Conservation (phyloP, 495 filamentous ascomycete species). For the Oidiodendron maius region DNA sequence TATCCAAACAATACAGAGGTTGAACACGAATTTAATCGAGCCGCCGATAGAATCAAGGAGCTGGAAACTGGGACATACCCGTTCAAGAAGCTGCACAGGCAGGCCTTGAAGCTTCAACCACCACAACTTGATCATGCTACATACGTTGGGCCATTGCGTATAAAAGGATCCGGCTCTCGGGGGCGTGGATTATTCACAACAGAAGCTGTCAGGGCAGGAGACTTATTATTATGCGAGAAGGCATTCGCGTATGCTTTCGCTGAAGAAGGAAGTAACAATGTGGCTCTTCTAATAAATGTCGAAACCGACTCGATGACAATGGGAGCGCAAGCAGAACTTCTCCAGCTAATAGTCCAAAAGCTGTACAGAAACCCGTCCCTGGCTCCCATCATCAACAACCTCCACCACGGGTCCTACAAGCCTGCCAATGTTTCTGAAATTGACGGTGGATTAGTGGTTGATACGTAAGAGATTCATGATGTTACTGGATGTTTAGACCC, state of each 20-base stretch:
- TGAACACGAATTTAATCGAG: slow-evolving; percentile 27
- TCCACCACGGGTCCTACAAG: slow-evolving; percentile 35
- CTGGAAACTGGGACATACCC: slow-evolving; percentile 36
- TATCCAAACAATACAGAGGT: slow-evolving; percentile 26
- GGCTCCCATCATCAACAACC: slow-evolving; percentile 26
- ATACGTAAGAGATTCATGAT: slow-evolving; percentile 14
- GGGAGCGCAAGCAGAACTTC: slow-evolving; percentile 29
- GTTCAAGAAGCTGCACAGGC: slow-evolving; percentile 34
- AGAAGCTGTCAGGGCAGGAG: slow-evolving; percentile 41
- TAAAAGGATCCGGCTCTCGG: slow-evolving; percentile 13
- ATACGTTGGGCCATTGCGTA: slow-evolving; percentile 28
- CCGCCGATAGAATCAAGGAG: slow-evolving; percentile 26
- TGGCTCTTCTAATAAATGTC: slow-evolving; percentile 13
- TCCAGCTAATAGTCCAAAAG: slow-evolving; percentile 35
- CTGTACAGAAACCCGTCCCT: slow-evolving; percentile 44
- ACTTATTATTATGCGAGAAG: slow-evolving; percentile 51
- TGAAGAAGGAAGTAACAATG: not conserved
- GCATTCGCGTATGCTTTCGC: slow-evolving; percentile 36
- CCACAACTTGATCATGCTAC: slow-evolving; percentile 40
- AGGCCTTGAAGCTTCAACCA: slow-evolving; percentile 23
- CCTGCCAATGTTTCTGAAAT: slow-evolving; percentile 27
- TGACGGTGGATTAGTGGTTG: slow-evolving; percentile 34
- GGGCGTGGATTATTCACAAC: slow-evolving; percentile 48
- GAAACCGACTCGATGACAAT: slow-evolving; percentile 26
- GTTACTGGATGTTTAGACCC: not conserved